A percentile compares a stretch with the other conserved stretches of the same genome.
phyloP scores from a whole-genome alignment of 306 rosid species.

The Luffa aegyptiaca region DNA sequence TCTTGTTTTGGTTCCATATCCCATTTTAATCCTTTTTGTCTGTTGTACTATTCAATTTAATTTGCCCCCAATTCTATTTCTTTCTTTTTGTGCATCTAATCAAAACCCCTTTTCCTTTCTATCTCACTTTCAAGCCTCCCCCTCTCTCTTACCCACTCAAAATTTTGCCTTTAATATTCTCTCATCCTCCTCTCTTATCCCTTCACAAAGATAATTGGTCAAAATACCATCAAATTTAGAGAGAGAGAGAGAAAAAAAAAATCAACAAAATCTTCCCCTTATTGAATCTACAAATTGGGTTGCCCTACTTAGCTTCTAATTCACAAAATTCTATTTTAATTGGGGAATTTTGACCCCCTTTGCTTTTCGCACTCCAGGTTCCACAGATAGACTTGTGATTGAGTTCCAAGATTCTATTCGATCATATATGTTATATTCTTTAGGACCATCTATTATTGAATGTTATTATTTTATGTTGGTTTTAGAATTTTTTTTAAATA shows the following conservation, averaged over 20 bases:
- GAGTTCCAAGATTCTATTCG: neutral
- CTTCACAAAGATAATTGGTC: neutral
- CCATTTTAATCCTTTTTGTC: constrained; percentile 33
- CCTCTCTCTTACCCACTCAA: neutral
- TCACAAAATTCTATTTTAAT: neutral
- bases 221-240: neutral
- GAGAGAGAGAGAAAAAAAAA: neutral
- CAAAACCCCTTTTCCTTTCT: neutral
- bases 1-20: constrained; percentile 30
- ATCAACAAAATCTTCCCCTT: neutral
- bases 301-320: constrained; percentile 2
- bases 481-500: neutral
- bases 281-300: neutral
- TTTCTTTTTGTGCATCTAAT: neutral
- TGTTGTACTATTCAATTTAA: constrained; percentile 15
- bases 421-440: neutral
- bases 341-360: neutral
- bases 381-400: neutral
- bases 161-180: neutral
- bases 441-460: neutral
- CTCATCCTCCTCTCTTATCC: neutral
- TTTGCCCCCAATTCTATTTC: neutral
- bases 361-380: neutral
- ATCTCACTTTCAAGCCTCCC: neutral
- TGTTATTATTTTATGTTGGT: neutral